Conservation (phyloP, 495 filamentous ascomycete species). For the Penicillium cataractarum region DNA sequence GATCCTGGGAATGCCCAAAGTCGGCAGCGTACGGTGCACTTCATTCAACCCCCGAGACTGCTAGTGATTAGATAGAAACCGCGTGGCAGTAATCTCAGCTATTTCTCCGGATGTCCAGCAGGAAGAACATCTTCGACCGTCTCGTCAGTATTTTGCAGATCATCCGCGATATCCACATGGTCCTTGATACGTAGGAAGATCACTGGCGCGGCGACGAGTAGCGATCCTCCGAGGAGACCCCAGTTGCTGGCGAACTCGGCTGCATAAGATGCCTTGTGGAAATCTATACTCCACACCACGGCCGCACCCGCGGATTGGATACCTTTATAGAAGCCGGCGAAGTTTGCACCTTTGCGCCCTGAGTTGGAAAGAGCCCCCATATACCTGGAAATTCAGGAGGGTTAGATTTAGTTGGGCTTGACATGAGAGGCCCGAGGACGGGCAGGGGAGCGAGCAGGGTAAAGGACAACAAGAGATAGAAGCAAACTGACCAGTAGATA, state of each 20-base stretch:
- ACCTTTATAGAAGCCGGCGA: background rate
- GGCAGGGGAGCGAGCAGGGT: no score
- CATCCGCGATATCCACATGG: background rate
- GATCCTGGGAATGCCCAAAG: no score
- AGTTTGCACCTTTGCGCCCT: background rate
- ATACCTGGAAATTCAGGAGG: background rate
- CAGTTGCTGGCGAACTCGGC: constrained; percentile 2
- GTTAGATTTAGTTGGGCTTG: background rate
- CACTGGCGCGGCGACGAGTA: background rate
- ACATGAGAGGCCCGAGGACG: background rate
- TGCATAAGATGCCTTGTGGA: background rate
- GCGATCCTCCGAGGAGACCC: background rate
- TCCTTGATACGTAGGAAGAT: background rate
- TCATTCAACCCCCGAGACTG: no score
- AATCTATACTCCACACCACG: background rate
- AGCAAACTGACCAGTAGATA: constrained; percentile 68
- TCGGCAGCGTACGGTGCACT: no score
- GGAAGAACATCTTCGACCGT: constrained; percentile 1
- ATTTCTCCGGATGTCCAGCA: background rate
- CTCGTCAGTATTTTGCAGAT: background rate
- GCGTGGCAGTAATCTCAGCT: background rate
- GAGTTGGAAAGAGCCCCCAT: constrained; percentile 2
- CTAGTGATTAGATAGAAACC: no score
- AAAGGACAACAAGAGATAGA: background rate
- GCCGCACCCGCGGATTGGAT: background rate